Percentiles rank a stretch among this genome's conserved stretches.
Evolutionary conservation across 192 early-diverging fungal genomes (phyloP).

Genomic region (Backusella westeae): DNA sequence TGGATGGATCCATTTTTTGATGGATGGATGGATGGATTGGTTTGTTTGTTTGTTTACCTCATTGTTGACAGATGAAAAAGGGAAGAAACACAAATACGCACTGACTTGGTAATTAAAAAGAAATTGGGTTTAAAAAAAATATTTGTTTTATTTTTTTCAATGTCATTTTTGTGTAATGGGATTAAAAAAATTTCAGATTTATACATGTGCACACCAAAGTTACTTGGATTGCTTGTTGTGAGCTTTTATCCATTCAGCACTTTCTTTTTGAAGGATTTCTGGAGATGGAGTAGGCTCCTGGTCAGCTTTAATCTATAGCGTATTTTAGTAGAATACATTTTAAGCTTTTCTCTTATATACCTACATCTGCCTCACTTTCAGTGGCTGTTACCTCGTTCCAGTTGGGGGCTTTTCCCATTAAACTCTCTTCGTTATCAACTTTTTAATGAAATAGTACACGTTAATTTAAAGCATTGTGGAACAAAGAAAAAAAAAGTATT

Average conservation of each 20-base stretch:
- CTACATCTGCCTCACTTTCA: conserved; percentile 11
- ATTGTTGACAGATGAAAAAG: conserved; percentile 18
- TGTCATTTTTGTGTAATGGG: background rate
- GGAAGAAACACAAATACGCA: conserved; percentile 14
- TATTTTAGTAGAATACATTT: no score
- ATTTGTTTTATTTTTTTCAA: background rate
- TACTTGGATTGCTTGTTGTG: background rate
- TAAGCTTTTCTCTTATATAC: background rate
- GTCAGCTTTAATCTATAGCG: background rate
- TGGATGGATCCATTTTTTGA: conserved; percentile 22
- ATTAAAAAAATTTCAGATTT: background rate
- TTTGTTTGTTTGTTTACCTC: conserved; percentile 29
- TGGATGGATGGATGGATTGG: conserved; percentile 19
- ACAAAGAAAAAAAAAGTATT: background rate
- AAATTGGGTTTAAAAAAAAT: background rate
- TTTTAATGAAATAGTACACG: background rate
- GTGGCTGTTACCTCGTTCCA: background rate
- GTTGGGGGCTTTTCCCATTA: background rate
- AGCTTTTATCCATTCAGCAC: background rate
- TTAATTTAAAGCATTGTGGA: background rate
- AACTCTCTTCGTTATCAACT: background rate
- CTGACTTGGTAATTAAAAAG: background rate
- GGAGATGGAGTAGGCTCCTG: background rate
- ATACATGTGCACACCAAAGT: background rate
- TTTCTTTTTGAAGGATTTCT: background rate